Conservation (phyloP, 495 filamentous ascomycete genomes). For the Aspergillus haitiensis region DNA sequence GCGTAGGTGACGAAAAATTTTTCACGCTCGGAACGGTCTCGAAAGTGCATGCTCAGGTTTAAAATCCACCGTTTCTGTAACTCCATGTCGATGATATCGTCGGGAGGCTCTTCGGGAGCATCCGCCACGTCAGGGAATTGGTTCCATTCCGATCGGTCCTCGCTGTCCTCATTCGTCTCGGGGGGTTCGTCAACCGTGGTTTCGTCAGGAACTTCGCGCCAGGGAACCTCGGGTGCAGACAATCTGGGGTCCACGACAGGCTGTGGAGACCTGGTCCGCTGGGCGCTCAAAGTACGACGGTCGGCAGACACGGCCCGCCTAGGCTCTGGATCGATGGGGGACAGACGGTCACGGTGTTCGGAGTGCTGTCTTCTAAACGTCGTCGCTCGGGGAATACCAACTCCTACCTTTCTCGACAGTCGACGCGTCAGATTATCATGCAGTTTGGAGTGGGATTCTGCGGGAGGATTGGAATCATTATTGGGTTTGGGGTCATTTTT, state of each 20-base stretch:
- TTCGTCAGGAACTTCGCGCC: conserved; percentile 40
- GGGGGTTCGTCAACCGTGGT: conserved; percentile 37
- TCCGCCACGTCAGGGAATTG: conserved; percentile 31
- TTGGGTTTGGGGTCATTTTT: conserved; percentile 22
- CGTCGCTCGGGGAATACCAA: conserved; percentile 69
- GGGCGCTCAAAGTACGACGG: conserved; percentile 54
- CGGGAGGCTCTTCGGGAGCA: conserved; percentile 35
- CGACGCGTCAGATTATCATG: conserved; percentile 53
- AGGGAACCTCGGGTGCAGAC: conserved; percentile 51
- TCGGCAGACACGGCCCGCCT: conserved; percentile 75
- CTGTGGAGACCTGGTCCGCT: conserved; percentile 46
- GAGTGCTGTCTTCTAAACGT: conserved; percentile 82
- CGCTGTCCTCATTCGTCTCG: conserved; percentile 32
- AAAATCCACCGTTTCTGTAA: conserved; percentile 90
- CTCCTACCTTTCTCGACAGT: conserved; percentile 70
- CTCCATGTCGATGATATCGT: conserved; percentile 70
- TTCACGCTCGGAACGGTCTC: conserved; percentile 89
- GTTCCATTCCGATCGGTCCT: conserved; percentile 31
- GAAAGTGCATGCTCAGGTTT: conserved; percentile 98
- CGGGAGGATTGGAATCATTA: not conserved
- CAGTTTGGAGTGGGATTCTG: conserved; percentile 25
- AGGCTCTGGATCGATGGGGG: conserved; percentile 63
- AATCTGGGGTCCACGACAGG: conserved; percentile 44
- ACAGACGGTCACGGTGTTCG: conserved; percentile 70
- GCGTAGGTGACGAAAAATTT: conserved; percentile 99